Evolutionary conservation across 371 early-diverging fungal species (phyloP).

Genomic region (Mucor piriformis): DNA sequence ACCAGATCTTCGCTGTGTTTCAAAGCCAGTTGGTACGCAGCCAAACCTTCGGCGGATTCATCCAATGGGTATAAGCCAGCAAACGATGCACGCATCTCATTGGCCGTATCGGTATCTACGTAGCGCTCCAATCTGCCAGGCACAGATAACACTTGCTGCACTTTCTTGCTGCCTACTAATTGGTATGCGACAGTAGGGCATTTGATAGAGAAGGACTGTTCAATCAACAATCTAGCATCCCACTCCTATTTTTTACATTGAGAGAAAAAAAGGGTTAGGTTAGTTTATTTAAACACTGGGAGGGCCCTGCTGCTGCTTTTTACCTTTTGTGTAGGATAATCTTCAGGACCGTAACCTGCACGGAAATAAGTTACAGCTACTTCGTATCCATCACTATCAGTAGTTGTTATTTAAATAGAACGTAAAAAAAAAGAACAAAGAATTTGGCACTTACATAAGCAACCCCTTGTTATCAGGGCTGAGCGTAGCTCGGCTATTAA

Average conservation of each 20-base stretch:
- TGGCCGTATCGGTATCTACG: slow-evolving; percentile 55
- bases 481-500: slow-evolving; percentile 59
- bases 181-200: slow-evolving; percentile 93
- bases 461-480: slow-evolving; percentile 60
- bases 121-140: slow-evolving; percentile 84
- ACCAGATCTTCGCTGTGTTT: slow-evolving; percentile 72
- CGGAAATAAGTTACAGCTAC: slow-evolving; percentile 92
- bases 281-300: too few relatives aligned
- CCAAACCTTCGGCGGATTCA: slow-evolving; percentile 62
- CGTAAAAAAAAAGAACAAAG: background rate
- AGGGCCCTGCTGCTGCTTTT: too few relatives aligned
- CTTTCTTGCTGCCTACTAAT: slow-evolving; percentile 94
- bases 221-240: slow-evolving; percentile 39
- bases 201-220: slow-evolving; percentile 83
- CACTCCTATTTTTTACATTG: slow-evolving; percentile 22
- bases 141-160: slow-evolving; percentile 89
- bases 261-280: background rate
- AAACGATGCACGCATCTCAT: slow-evolving; percentile 74
- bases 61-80: slow-evolving; percentile 93
- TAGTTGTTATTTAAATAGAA: background rate
- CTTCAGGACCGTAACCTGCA: slow-evolving; percentile 90
- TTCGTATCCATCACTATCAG: slow-evolving; percentile 66
- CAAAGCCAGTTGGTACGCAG: slow-evolving; percentile 72
- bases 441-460: slow-evolving; percentile 49
- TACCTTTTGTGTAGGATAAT: slow-evolving; percentile 62